Conservation (phyloP, 2,329 filamentous ascomycete species). For the Metarhizium humberi region DNA sequence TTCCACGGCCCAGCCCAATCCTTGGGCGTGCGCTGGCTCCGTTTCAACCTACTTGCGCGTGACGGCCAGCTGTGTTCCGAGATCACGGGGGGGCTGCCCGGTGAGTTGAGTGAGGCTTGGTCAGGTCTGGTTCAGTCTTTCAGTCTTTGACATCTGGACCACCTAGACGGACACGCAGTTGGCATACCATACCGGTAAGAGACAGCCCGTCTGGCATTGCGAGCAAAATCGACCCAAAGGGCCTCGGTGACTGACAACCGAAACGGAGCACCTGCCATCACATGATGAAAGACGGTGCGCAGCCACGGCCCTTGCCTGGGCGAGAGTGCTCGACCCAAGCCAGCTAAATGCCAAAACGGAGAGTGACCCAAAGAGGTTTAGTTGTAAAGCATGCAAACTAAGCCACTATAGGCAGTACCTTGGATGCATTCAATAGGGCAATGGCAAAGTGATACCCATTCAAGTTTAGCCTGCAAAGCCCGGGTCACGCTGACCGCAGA, state of each 20-base stretch:
- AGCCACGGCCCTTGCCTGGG: background rate
- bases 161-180: too few species aligned
- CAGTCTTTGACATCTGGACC: too few species aligned
- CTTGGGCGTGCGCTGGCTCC: background rate
- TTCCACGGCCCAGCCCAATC: too few species aligned
- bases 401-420: background rate
- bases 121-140: background rate
- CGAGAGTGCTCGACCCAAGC: background rate
- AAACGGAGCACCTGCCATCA: slow-evolving; percentile 4
- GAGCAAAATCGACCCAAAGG: background rate
- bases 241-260: background rate
- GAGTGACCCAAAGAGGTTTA: background rate
- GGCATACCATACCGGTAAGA: background rate
- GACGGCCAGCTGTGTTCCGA: slow-evolving; percentile 4
- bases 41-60: slow-evolving; percentile 2
- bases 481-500: background rate
- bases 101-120: background rate
- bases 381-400: background rate
- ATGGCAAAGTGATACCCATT: background rate
- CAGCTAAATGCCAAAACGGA: background rate
- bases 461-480: background rate
- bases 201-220: background rate
- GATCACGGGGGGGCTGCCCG: slow-evolving; percentile 4
- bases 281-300: slow-evolving; percentile 3
- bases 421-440: background rate